Base-by-base conservation (phyloP, 2,329 filamentous ascomycete species). In the Arachnopeziza araneosa region DNA sequence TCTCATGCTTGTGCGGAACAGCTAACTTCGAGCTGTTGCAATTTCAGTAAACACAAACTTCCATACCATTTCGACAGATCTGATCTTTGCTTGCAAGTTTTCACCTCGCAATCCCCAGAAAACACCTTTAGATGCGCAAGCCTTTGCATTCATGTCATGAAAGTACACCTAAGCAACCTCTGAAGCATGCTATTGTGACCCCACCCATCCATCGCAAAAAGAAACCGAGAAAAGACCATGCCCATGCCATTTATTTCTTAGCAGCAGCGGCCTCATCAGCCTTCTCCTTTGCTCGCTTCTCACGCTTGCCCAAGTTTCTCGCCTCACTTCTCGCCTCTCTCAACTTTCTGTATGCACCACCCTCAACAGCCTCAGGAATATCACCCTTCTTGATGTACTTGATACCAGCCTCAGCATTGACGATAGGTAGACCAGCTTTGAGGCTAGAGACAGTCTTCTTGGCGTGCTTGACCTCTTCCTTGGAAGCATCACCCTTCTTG, bases 231-330 rank as follows among this genome's bases (percentile, higher is more conserved):
- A 44, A 44, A 44, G 10, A 44, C 36, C 36, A 44, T 44, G 36
- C 10, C 36, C 36, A 44, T 44, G 36, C 36, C 36, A 44, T 44
- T 44, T 65, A 93, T 88, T 95, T 93, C 89, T 93, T 93, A 79
- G 86, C 85, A 69, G 78, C 74, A 75, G 82, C 82, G 77, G 89
- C 89, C 75, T 89, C 90, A 76, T 93, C 90, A 72, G 87, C 89
- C 83, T 89, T 93, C 73, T 91, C 90, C 84, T 88, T 90, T 72
- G 83, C 87, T 75, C 95, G 88, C 92, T 98, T 98, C 85, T 96
- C 93, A 77, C 92, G 87, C 75, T 84, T 84, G 80, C 95, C 95
- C 68, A 84, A 79, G 74, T 89, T 82, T 78, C 93, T 89, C 74
- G 89, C 87, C 75, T 96, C 90, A 77, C 86, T 87, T 80, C 95